These are phyloP conservation scores for Pseudoturritis turrita DNA, from an alignment of 345 rosid species.

Conservation along the genomic window DNA sequence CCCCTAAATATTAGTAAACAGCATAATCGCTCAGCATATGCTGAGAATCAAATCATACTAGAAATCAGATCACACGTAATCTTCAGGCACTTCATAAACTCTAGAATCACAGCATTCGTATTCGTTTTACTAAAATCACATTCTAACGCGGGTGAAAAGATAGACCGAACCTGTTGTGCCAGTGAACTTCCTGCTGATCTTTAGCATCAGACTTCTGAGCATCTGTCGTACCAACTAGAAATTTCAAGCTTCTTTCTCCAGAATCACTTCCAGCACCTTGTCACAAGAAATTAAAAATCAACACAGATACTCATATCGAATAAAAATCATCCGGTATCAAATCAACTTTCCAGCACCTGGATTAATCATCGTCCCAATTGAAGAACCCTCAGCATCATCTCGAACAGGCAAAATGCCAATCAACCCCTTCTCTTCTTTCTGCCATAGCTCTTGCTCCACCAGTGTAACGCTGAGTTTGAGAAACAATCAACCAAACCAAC, in stretches of 20 bases:
- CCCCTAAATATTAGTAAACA: slow-evolving; percentile 50
- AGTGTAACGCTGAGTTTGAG: slow-evolving; percentile 60
- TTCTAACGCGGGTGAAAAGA: background rate
- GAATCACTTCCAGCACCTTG: slow-evolving; percentile 67
- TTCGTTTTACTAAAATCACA: background rate
- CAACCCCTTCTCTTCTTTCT: slow-evolving; percentile 92
- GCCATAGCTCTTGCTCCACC: slow-evolving; percentile 99
- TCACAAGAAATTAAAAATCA: background rate
- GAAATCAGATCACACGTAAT: slow-evolving; percentile 1
- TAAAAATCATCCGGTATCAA: background rate
- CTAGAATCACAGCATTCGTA: background rate
- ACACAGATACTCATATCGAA: background rate
- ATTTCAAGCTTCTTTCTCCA: slow-evolving; percentile 53
- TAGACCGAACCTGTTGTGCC: slow-evolving; percentile 77
- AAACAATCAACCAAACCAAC: slow-evolving; percentile 11
- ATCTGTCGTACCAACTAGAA: slow-evolving; percentile 58
- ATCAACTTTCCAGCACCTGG: slow-evolving; percentile 41
- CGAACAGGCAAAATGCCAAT: slow-evolving; percentile 94
- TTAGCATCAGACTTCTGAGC: slow-evolving; percentile 76
- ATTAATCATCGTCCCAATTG: slow-evolving; percentile 47
- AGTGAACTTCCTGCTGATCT: slow-evolving; percentile 74
- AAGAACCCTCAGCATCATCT: slow-evolving; percentile 60
- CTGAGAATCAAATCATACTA: background rate
- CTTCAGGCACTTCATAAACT: background rate
- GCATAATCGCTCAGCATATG: background rate